These are phyloP conservation scores for Suillus alpinus DNA, from an alignment of 768 basidiomycete species.

Conservation along the genomic window DNA sequence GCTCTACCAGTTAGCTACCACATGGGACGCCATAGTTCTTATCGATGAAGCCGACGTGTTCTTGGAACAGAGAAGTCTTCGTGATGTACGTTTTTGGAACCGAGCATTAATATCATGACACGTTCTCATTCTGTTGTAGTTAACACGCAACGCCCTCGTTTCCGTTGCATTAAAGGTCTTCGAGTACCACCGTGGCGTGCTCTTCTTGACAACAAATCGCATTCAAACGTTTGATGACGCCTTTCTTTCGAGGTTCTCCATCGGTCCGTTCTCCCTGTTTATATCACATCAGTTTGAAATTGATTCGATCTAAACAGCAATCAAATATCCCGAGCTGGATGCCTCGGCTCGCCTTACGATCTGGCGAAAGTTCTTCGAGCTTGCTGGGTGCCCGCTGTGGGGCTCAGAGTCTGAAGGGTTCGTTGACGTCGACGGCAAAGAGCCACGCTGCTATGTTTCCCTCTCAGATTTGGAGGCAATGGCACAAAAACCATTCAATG, in stretches of 20 bases:
- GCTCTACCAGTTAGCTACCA: constrained; percentile 52
- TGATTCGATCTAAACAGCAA: constrained; percentile 7
- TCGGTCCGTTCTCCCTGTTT: constrained; percentile 28
- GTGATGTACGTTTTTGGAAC: constrained; percentile 31
- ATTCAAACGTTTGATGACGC: constrained; percentile 52
- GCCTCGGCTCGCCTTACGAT: constrained; percentile 15
- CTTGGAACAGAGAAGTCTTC: constrained; percentile 15
- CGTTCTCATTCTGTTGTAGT: constrained; percentile 2
- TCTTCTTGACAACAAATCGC: constrained; percentile 51
- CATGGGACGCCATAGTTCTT: constrained; percentile 57
- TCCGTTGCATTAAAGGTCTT: constrained; percentile 63
- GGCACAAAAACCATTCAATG: constrained; percentile 26
- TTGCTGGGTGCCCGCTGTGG: constrained; percentile 11
- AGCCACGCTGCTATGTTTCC: constrained; percentile 5
- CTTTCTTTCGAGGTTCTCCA: constrained; percentile 65
- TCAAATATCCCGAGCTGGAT: constrained; percentile 27
- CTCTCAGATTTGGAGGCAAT: constrained; percentile 20
- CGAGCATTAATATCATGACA: background rate
- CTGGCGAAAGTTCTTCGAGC: constrained; percentile 26
- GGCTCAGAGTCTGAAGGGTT: constrained; percentile 5
- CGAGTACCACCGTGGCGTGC: constrained; percentile 58
- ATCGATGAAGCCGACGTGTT: constrained; percentile 44
- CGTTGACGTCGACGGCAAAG: constrained; percentile 6
- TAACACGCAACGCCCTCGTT: constrained; percentile 69
- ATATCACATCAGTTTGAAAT: background rate